Evolutionary conservation across 2,329 filamentous ascomycete genomes (phyloP).

Genomic region (Penicillium sp.): DNA sequence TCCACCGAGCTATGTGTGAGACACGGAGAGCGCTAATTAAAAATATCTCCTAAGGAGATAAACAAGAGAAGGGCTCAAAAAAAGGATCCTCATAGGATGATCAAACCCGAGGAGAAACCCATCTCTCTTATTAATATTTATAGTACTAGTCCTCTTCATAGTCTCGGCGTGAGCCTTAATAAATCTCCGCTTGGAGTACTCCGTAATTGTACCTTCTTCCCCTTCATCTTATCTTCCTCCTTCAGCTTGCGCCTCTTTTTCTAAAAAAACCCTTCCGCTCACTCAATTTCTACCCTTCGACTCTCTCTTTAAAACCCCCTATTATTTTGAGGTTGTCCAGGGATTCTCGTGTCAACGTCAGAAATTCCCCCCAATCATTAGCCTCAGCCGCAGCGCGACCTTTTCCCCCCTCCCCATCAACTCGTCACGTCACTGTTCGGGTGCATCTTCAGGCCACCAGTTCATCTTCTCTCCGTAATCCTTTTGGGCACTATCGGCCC

Average conservation of each 20-base stretch:
- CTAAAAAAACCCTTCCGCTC: not conserved
- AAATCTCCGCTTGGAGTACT: conserved; percentile 15
- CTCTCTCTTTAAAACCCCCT: not conserved
- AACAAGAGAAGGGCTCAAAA: not conserved
- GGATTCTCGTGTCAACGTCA: conserved; percentile 9
- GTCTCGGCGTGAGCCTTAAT: conserved; percentile 12
- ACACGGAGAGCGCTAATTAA: conserved; percentile 18
- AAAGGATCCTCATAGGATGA: conserved; percentile 6
- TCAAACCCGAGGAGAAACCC: conserved; percentile 6
- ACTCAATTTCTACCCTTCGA: conserved; percentile 2
- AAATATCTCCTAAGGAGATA: conserved; percentile 13
- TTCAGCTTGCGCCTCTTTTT: conserved; percentile 10
- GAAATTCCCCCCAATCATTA: conserved; percentile 11
- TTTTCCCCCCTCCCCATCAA: conserved; percentile 22
- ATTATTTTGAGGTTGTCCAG: not conserved
- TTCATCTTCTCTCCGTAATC: conserved; percentile 3
- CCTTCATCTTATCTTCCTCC: conserved; percentile 15
- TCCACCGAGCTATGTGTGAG: conserved; percentile 8
- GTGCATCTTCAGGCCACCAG: conserved; percentile 17
- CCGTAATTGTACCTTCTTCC: conserved; percentile 10
- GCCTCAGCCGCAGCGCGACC: conserved; percentile 23
- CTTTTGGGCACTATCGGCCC: conserved; percentile 14
- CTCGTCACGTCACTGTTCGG: conserved; percentile 17
- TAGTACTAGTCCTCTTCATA: not conserved
- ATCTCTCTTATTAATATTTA: not conserved